Evolutionary conservation across 441 rosid species (phyloP).

Genomic region (Croton laevigatus): DNA sequence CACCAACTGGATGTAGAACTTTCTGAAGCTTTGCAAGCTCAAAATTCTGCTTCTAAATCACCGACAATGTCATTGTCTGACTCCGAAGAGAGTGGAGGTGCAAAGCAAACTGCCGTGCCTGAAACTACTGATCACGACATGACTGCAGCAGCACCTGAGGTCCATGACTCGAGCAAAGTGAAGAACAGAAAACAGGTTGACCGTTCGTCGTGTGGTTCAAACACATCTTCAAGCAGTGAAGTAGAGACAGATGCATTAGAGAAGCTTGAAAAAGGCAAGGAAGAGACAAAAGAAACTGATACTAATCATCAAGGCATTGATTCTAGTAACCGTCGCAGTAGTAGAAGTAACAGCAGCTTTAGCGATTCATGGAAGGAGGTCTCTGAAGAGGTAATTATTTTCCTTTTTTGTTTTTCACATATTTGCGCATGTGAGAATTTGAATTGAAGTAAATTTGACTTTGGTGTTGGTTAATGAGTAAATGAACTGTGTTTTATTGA

Average conservation of each 20-base stretch:
- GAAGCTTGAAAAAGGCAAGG: constrained; percentile 52
- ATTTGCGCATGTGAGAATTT: neutral
- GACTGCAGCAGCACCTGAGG: constrained; percentile 37
- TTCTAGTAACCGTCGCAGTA: constrained; percentile 47
- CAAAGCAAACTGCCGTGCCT: constrained; percentile 37
- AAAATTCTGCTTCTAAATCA: constrained; percentile 50
- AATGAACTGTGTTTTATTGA: neutral
- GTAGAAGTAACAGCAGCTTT: constrained; percentile 45
- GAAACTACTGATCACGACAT: constrained; percentile 41
- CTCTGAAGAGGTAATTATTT: constrained; percentile 65
- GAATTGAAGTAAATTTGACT: neutral
- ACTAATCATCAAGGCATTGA: constrained; percentile 42
- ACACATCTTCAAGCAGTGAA: constrained; percentile 87
- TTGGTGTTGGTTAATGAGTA: neutral
- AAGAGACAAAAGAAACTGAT: constrained; percentile 55
- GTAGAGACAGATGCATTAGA: constrained; percentile 69
- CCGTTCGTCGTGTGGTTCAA: constrained; percentile 94
- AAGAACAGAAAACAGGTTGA: constrained; percentile 64
- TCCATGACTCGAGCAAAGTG: constrained; percentile 45
- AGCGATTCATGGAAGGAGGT: constrained; percentile 88
- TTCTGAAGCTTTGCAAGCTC: constrained; percentile 55
- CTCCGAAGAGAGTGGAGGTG: constrained; percentile 52
- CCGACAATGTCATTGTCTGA: constrained; percentile 43
- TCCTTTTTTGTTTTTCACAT: neutral
- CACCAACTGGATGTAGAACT: constrained; percentile 38